Percentiles rank a stretch among this genome's conserved stretches.
These are phyloP conservation scores for Bassia scoparia DNA, from an alignment of 148 eudicot genomes.

Conservation along the genomic window DNA sequence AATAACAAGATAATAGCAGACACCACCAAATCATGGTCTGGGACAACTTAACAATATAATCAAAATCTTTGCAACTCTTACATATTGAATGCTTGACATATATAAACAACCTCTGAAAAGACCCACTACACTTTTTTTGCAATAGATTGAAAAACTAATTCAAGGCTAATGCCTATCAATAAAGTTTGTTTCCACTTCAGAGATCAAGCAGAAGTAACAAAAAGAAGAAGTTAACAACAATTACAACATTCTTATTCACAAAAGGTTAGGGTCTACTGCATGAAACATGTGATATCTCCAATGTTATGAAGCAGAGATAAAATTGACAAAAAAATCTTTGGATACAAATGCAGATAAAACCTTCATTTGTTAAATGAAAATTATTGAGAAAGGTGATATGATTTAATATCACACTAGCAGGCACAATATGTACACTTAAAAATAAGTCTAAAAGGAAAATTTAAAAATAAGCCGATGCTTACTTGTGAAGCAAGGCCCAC, in stretches of 20 bases:
- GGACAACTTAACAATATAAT: background rate
- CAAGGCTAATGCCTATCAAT: background rate
- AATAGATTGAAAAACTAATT: background rate
- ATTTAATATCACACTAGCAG: background rate
- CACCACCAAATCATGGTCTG: background rate
- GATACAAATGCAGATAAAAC: background rate
- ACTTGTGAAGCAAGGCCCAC: constrained; percentile 93
- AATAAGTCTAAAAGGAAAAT: background rate
- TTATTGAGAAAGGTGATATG: background rate
- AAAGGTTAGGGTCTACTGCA: too few species aligned
- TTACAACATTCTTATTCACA: too few species aligned
- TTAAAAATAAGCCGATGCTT: constrained; percentile 26
- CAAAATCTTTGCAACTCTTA: background rate
- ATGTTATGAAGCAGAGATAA: background rate
- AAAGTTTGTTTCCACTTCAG: background rate
- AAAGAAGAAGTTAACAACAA: too few species aligned
- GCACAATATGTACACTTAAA: background rate
- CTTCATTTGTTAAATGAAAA: background rate
- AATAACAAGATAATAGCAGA: background rate
- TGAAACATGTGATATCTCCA: too few species aligned
- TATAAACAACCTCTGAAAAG: background rate
- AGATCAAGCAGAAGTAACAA: background rate
- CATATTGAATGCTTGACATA: background rate
- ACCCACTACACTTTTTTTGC: constrained; percentile 3
- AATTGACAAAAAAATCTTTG: background rate